phyloP scores from a whole-genome alignment of 257 asterid species.

The Scutellaria galericulata region DNA sequence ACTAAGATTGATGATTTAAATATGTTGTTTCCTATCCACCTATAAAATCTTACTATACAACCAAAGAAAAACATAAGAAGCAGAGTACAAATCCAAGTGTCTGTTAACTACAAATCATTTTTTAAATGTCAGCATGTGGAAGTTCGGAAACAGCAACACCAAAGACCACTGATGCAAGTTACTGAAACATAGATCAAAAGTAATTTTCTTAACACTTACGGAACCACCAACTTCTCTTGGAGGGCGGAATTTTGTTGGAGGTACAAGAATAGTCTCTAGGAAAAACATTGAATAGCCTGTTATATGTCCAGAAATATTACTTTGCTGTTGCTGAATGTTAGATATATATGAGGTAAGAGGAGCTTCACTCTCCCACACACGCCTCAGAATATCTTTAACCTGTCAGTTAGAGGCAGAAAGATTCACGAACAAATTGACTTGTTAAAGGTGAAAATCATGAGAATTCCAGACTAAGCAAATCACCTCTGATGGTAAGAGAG shows the following conservation, averaged over 20 bases:
- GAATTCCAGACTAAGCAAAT: slow-evolving; percentile 22
- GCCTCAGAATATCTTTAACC: slow-evolving; percentile 73
- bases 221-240: slow-evolving; percentile 82
- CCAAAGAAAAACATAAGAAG: neutral
- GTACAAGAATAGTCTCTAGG: slow-evolving; percentile 71
- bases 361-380: slow-evolving; percentile 88
- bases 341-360: slow-evolving; percentile 68
- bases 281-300: slow-evolving; percentile 75
- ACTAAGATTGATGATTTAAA: neutral
- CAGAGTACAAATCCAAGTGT: neutral
- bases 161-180: slow-evolving; percentile 8
- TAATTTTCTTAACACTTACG: slow-evolving; percentile 55
- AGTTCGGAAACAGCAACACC: neutral
- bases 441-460: slow-evolving; percentile 22
- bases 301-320: slow-evolving; percentile 40
- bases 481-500: slow-evolving; percentile 88
- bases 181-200: slow-evolving; percentile 18
- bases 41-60: slow-evolving; percentile 13
- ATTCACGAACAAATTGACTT: slow-evolving; percentile 30
- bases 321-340: slow-evolving; percentile 66
- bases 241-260: slow-evolving; percentile 91
- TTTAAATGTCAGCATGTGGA: slow-evolving; percentile 16
- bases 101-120: neutral
- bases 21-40: slow-evolving; percentile 4
- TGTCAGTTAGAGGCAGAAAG: slow-evolving; percentile 46